phyloP scores from a whole-genome alignment of 495 filamentous ascomycete genomes.

The Neurospora pannonica region DNA sequence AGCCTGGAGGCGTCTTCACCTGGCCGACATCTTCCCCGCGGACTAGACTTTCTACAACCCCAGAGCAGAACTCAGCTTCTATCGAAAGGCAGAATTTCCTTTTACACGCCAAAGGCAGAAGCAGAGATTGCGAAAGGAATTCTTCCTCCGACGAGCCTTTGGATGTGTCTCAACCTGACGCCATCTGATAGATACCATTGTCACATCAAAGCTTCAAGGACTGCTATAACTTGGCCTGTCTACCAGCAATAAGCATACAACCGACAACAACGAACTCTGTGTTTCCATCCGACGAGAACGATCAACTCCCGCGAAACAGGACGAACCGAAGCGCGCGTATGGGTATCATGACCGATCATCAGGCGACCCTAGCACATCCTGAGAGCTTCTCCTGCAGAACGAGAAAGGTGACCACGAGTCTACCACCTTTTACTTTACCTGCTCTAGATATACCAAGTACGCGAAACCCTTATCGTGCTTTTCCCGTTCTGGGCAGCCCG shows the following conservation, averaged over 20 bases:
- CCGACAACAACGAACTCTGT: not conserved
- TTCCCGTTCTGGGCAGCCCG: conserved; percentile 7
- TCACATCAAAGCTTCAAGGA: not conserved
- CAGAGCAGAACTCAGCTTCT: not conserved
- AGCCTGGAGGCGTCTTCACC: not conserved
- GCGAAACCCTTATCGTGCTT: conserved; percentile 25
- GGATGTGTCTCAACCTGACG: not conserved
- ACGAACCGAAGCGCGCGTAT: not conserved
- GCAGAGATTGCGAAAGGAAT: not conserved
- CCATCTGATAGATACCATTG: not conserved
- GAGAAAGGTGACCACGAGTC: conserved; percentile 48
- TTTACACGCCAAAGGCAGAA: not conserved
- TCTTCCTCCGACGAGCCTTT: not conserved
- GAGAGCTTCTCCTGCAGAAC: conserved; percentile 31
- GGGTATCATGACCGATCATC: not conserved
- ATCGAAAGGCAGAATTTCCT: not conserved
- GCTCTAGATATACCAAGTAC: conserved; percentile 42
- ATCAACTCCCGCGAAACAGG: not conserved
- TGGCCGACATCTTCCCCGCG: not conserved
- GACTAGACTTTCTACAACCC: not conserved
- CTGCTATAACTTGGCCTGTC: not conserved
- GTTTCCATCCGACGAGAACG: not conserved
- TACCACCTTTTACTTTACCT: conserved; percentile 49
- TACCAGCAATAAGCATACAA: not conserved
- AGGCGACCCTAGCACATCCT: not conserved